Conservation (phyloP, 108 stramenopile genomes). For the Poteriospumella lacustris region DNA sequence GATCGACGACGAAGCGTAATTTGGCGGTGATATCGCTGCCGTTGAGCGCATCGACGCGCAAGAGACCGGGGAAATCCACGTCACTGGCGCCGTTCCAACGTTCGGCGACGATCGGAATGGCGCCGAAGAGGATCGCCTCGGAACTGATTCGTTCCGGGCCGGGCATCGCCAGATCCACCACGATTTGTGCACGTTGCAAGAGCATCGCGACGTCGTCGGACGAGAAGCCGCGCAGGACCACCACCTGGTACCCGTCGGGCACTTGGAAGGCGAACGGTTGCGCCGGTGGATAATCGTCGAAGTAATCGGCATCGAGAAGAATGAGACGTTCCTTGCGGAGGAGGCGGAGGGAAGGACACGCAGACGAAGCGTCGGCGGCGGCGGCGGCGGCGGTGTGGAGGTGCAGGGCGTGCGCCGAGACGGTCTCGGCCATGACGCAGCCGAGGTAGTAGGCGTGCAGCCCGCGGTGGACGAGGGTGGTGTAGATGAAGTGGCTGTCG, state of each 20-base stretch:
- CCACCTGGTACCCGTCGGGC: constrained; percentile 1
- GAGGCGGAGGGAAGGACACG: not conserved
- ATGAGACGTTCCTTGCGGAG: not conserved
- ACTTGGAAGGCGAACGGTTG: not conserved
- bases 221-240: not conserved
- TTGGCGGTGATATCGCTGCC: not conserved
- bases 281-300: constrained; percentile 2
- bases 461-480: not conserved
- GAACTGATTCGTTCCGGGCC: constrained; percentile 1
- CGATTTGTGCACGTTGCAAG: constrained; percentile 5
- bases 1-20: not conserved
- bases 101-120: constrained; percentile 14
- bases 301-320: constrained; percentile 4
- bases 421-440: not conserved
- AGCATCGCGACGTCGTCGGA: not conserved
- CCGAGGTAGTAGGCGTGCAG: constrained; percentile 11
- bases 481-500: constrained; percentile 5
- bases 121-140: constrained; percentile 23
- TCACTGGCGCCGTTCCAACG: constrained; percentile 28
- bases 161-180: constrained; percentile 3
- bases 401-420: not conserved
- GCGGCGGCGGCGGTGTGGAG: not conserved
- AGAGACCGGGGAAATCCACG: constrained; percentile 11
- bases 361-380: not conserved
- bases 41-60: not conserved